phyloP scores from a whole-genome alignment of 768 basidiomycete genomes.

The Rhodosporidiobolus odoratus region DNA sequence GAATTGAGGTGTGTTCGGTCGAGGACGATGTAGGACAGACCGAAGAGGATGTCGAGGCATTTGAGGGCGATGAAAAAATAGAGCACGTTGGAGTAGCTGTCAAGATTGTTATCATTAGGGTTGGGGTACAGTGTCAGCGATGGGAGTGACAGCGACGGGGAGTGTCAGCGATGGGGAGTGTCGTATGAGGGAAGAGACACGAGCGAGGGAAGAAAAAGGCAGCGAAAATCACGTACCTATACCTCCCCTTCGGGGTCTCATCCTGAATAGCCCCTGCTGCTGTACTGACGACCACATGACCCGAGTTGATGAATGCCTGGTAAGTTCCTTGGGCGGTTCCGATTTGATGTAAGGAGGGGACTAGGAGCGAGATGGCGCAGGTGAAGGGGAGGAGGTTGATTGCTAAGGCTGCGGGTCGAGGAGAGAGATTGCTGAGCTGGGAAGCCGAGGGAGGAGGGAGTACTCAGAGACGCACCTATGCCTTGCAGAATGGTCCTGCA shows the following conservation, averaged over 20 bases:
- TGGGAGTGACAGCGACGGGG: background rate
- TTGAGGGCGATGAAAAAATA: constrained; percentile 11
- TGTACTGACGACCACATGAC: background rate
- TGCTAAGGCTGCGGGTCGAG: background rate
- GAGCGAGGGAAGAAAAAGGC: background rate
- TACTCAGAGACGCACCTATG: too few species aligned
- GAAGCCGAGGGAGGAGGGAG: background rate
- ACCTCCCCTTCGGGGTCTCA: background rate
- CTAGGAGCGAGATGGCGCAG: background rate
- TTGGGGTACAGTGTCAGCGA: background rate
- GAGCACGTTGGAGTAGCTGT: constrained; percentile 6
- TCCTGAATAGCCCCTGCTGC: constrained; percentile 6
- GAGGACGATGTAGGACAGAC: constrained; percentile 5
- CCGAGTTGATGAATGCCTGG: constrained; percentile 15
- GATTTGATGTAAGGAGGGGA: background rate
- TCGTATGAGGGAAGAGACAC: too few species aligned
- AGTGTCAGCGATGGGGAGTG: too few species aligned
- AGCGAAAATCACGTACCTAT: background rate
- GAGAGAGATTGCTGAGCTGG: background rate
- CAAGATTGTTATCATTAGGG: too few species aligned
- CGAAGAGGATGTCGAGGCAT: constrained; percentile 2
- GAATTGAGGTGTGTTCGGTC: background rate
- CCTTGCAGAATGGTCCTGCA: background rate
- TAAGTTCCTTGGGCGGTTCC: constrained; percentile 2
- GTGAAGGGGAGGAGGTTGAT: constrained; percentile 12